Percentiles rank a stretch among this genome's conserved stretches.
Conservation (phyloP, 495 filamentous ascomycete species). For the Jackrogersella minutella region DNA sequence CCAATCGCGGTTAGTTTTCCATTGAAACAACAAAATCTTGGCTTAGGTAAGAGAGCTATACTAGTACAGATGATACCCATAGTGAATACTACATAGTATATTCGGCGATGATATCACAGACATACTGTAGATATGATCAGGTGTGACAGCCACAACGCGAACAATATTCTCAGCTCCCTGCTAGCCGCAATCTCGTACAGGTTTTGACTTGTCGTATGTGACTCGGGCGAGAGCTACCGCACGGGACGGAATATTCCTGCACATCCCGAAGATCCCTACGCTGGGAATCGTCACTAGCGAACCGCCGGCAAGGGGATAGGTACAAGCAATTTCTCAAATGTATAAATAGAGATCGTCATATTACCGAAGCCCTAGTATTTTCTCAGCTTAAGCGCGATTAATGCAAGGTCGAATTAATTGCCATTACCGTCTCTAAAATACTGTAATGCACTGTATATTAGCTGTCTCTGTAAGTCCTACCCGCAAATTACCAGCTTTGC, state of each 20-base stretch:
- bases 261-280: not conserved
- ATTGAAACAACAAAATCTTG: not conserved
- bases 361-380: constrained; percentile 16
- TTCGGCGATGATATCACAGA: not conserved
- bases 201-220: not conserved
- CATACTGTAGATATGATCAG: not conserved
- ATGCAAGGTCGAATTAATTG: constrained; percentile 17
- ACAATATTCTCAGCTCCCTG: not conserved
- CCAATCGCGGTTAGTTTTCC: not conserved
- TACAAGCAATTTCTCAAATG: not conserved
- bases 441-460: constrained; percentile 11
- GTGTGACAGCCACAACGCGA: not conserved
- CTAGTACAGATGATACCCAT: not conserved
- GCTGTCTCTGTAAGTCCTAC: not conserved
- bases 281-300: not conserved
- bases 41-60: not conserved
- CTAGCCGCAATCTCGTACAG: not conserved
- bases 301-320: not conserved
- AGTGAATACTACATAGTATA: not conserved
- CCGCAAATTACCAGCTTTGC: not conserved
- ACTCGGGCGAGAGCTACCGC: not conserved
- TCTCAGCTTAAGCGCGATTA: constrained; percentile 25
- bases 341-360: constrained; percentile 30
- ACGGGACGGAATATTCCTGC: constrained; percentile 1
- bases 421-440: constrained; percentile 8